A percentile compares a stretch with the other conserved stretches of the same genome.
These are phyloP conservation scores for Salisapilia sapeloensis DNA, from an alignment of 352 stramenopile species.

Conservation along the genomic window DNA sequence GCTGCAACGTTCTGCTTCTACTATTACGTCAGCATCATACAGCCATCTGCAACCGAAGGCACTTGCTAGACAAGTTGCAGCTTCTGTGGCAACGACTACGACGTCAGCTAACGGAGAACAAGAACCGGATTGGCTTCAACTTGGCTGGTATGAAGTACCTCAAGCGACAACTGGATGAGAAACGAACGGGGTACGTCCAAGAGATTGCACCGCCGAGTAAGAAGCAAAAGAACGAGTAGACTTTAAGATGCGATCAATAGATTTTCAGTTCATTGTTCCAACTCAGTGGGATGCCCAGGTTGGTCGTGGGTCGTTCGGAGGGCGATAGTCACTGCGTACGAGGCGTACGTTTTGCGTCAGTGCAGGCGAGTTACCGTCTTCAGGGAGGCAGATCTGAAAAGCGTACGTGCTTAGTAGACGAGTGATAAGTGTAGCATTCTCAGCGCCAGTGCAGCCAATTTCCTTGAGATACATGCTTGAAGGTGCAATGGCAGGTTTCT, in stretches of 20 bases:
- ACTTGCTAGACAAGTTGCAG: slow-evolving; percentile 61
- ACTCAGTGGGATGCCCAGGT: too few relatives aligned
- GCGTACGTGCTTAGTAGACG: slow-evolving; percentile 57
- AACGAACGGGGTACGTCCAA: slow-evolving; percentile 60
- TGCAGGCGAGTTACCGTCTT: slow-evolving; percentile 51
- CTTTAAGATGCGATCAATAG: too few relatives aligned
- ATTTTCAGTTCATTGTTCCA: too few relatives aligned
- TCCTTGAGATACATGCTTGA: slow-evolving; percentile 62
- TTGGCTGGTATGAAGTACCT: slow-evolving; percentile 77
- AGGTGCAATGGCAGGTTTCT: slow-evolving; percentile 23
- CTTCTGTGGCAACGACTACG: slow-evolving; percentile 63
- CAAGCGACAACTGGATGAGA: slow-evolving; percentile 67
- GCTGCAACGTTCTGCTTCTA: slow-evolving; percentile 60
- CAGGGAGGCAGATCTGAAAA: slow-evolving; percentile 74
- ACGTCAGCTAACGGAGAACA: slow-evolving; percentile 49
- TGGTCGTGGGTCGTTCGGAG: slow-evolving; percentile 2
- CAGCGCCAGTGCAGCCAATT: slow-evolving; percentile 39
- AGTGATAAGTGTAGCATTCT: slow-evolving; percentile 42
- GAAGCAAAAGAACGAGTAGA: too few relatives aligned
- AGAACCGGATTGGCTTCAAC: slow-evolving; percentile 81
- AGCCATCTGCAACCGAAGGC: slow-evolving; percentile 46
- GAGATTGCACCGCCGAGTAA: slow-evolving; percentile 25
- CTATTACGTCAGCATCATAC: slow-evolving; percentile 66
- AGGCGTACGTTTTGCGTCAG: slow-evolving; percentile 77
- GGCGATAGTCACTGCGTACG: slow-evolving; percentile 23